phyloP scores from a whole-genome alignment of 2,329 filamentous ascomycete species.

The Pseudocercospora cruenta region DNA sequence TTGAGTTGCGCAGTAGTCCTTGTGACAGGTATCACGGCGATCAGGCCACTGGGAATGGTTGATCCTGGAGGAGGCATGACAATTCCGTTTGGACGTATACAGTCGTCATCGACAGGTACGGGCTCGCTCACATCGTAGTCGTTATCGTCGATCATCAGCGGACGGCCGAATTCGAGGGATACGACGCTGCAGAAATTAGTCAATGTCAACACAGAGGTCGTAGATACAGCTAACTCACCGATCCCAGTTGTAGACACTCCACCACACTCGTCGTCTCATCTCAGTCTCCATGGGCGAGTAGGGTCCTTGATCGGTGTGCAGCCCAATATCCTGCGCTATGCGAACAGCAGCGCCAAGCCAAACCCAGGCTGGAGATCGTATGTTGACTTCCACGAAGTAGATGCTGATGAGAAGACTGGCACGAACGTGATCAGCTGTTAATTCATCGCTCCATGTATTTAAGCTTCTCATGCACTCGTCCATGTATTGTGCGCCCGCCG shows the following conservation, averaged over 20 bases:
- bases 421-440: conserved; percentile 74
- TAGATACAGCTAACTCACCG: conserved; percentile 54
- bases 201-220: background rate
- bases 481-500: conserved; percentile 66
- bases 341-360: conserved; percentile 82
- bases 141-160: conserved; percentile 79
- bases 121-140: conserved; percentile 87
- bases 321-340: conserved; percentile 79
- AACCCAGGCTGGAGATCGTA: conserved; percentile 81
- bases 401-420: conserved; percentile 73
- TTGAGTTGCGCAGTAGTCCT: conserved; percentile 75
- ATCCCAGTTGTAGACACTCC: conserved; percentile 89
- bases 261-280: conserved; percentile 88
- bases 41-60: conserved; percentile 68
- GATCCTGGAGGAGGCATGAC: conserved; percentile 43
- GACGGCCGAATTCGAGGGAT: conserved; percentile 77
- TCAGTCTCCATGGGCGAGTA: conserved; percentile 79
- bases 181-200: conserved; percentile 58
- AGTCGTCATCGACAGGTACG: conserved; percentile 78
- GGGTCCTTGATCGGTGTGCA: conserved; percentile 74
- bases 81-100: conserved; percentile 61
- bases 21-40: conserved; percentile 80
- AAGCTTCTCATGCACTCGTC: conserved; percentile 71
- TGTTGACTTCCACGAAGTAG: conserved; percentile 82
- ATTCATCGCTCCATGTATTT: conserved; percentile 80